Base-by-base conservation (phyloP, 2,329 filamentous ascomycete species). In the Nigrograna mackinnonii region DNA sequence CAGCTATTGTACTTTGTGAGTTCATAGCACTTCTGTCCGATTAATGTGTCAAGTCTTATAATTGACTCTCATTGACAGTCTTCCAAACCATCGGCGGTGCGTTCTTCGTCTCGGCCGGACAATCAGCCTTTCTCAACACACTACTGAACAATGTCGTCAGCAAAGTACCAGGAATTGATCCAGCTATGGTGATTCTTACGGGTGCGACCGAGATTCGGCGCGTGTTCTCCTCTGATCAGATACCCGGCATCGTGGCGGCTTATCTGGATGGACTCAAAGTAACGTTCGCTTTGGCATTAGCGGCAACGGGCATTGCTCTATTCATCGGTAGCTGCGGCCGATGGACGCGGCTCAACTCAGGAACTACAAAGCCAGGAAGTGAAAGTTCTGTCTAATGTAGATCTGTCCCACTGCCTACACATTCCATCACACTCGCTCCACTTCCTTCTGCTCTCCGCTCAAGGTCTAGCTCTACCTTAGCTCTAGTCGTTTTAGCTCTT, bases 191-290 rank as follows among this genome's bases (percentile, higher is more conserved):
- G 4, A 52, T 73, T n/a, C 51, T 50, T 1, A 66, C 66, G 0
- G 73, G 72, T 13, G 73, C 72, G 0, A 70, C 71, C 2, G 61
- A 68, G 17, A 52, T 76, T 6, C 54, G 67, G 5, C 34, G 54
- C 2, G 57, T 62, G 2, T 68, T 72, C 13, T 28, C 51, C 1
- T 41, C 20, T 4, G 39, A 28, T 4, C 34, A 47, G 22, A 34
- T 56, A 5, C 12, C 6, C 6, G 51, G 33, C 20, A 35, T 56
- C 11, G 13, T 52, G 12, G n/a, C 11, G 6, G 39, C 37, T 12
- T 56, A 56, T 30, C 46, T 48, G 39, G 39, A n/a, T 7, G 53
- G 53, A 4, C 20, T 56, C 22, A 56, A 53, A 35, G 45, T 42
- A 21, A 41, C 43, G 2, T 52, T 67, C 35, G 58, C 57, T 7